A percentile compares a stretch with the other conserved stretches of the same genome.
Evolutionary conservation across 495 filamentous ascomycete genomes (phyloP).

Genomic region (Aspergillus campestris): DNA sequence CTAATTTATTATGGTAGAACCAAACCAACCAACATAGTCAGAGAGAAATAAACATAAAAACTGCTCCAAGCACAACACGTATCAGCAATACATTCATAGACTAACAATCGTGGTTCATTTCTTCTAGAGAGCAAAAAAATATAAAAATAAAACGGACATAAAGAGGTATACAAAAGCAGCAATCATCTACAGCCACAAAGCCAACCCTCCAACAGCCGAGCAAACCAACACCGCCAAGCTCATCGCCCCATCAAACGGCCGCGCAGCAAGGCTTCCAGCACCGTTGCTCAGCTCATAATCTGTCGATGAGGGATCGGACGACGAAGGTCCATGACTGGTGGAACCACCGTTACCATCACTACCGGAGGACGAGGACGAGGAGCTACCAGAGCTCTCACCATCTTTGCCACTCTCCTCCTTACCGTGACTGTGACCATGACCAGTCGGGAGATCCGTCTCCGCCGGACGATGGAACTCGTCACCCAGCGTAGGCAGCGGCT

Average conservation of each 20-base stretch:
- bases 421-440: too few relatives aligned
- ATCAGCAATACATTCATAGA: too few relatives aligned
- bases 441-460: too few relatives aligned
- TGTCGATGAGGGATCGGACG: background rate
- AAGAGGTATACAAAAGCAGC: background rate
- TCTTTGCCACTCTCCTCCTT: background rate
- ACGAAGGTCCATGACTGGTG: background rate
- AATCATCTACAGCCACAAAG: conserved; percentile 7
- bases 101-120: too few relatives aligned
- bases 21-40: too few relatives aligned
- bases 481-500: conserved; percentile 60
- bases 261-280: background rate
- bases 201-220: conserved; percentile 5
- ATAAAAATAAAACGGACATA: too few relatives aligned
- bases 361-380: too few relatives aligned
- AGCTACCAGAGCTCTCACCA: background rate
- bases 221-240: background rate
- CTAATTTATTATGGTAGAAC: too few relatives aligned
- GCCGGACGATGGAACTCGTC: conserved; percentile 16
- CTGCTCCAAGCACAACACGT: too few relatives aligned
- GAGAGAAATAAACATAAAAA: too few relatives aligned
- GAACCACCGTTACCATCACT: too few relatives aligned
- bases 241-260: background rate
- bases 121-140: too few relatives aligned
- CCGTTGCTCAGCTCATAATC: conserved; percentile 2